A percentile compares a stretch with the other conserved stretches of the same genome.
These are phyloP conservation scores for Crithidia brevicula DNA, from an alignment of 208 protist genomes.

Conservation along the genomic window DNA sequence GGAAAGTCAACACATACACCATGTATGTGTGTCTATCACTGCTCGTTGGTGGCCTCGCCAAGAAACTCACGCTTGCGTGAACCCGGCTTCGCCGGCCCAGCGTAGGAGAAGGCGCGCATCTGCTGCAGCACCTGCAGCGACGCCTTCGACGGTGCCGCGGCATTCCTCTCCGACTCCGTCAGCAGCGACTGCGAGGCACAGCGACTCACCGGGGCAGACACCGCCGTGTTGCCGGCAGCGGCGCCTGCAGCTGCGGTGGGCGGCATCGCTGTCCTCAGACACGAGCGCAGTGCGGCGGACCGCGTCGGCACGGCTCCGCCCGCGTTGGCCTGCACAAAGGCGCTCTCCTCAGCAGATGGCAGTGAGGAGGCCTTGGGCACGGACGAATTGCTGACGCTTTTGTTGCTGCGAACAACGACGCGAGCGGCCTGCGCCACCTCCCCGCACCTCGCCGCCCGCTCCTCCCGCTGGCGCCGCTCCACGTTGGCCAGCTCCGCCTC, in stretches of 20 bases:
- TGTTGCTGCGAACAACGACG: constrained; percentile 25
- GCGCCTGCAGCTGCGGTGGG: constrained; percentile 9
- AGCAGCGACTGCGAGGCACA: constrained; percentile 58
- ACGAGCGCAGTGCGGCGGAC: constrained; percentile 49
- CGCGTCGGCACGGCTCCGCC: constrained; percentile 42
- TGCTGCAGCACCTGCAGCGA: constrained; percentile 39
- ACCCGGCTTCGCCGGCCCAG: constrained; percentile 36
- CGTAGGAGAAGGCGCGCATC: constrained; percentile 70
- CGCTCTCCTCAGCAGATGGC: constrained; percentile 33
- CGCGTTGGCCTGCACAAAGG: constrained; percentile 51
- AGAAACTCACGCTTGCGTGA: constrained; percentile 73
- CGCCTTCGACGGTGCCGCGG: background rate
- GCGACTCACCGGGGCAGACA: constrained; percentile 59
- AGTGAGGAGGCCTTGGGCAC: constrained; percentile 2
- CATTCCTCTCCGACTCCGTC: constrained; percentile 12
- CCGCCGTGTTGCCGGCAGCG: background rate
- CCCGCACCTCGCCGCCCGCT: constrained; percentile 45
- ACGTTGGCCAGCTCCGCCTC: constrained; percentile 60
- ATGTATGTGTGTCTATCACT: constrained; percentile 15
- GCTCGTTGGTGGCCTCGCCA: constrained; percentile 70
- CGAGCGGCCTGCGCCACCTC: constrained; percentile 38
- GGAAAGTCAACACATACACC: too few species aligned
- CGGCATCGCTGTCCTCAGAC: constrained; percentile 37
- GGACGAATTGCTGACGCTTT: constrained; percentile 19
- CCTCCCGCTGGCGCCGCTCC: constrained; percentile 50